Conservation (phyloP, 345 rosid genomes). For the Firmiana major region DNA sequence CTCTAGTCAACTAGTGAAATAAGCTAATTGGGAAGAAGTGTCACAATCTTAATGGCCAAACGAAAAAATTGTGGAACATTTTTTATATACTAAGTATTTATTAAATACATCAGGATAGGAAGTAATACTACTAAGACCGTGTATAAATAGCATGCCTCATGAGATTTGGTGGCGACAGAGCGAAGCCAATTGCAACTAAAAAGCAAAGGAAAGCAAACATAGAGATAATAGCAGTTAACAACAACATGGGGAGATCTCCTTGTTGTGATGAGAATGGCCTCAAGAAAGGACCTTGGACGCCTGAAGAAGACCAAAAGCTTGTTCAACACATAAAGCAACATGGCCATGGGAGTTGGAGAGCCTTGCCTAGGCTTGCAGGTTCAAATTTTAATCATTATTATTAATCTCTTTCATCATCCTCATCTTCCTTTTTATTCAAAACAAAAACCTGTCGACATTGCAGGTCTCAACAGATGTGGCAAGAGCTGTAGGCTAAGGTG, state of each 20-base stretch:
- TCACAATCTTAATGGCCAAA: slow-evolving; percentile 25
- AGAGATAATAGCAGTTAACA: background rate
- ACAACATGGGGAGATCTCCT: slow-evolving; percentile 52
- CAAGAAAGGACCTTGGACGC: slow-evolving; percentile 67
- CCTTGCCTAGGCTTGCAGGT: slow-evolving; percentile 68
- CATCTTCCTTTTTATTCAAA: background rate
- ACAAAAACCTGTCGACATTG: background rate
- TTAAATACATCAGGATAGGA: slow-evolving; percentile 1
- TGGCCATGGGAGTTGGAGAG: slow-evolving; percentile 72
- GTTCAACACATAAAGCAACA: slow-evolving; percentile 42
- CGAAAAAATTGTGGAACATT: slow-evolving; percentile 6
- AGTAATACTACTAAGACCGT: slow-evolving; percentile 8
- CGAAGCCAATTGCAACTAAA: slow-evolving; percentile 15
- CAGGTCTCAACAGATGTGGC: slow-evolving; percentile 69
- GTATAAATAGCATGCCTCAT: slow-evolving; percentile 29
- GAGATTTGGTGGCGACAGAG: slow-evolving; percentile 13
- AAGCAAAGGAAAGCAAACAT: background rate
- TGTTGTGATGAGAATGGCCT: slow-evolving; percentile 58
- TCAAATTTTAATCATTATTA: background rate
- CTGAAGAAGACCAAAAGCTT: slow-evolving; percentile 59
- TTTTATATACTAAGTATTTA: background rate
- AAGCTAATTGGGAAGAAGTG: slow-evolving; percentile 1
- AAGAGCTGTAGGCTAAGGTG: slow-evolving; percentile 72
- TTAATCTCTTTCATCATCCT: background rate
- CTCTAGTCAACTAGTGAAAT: background rate